Percentiles rank a stretch among this genome's conserved stretches.
phyloP scores from a whole-genome alignment of 2,329 filamentous ascomycete genomes.

The Trichoderma citrinoviride region DNA sequence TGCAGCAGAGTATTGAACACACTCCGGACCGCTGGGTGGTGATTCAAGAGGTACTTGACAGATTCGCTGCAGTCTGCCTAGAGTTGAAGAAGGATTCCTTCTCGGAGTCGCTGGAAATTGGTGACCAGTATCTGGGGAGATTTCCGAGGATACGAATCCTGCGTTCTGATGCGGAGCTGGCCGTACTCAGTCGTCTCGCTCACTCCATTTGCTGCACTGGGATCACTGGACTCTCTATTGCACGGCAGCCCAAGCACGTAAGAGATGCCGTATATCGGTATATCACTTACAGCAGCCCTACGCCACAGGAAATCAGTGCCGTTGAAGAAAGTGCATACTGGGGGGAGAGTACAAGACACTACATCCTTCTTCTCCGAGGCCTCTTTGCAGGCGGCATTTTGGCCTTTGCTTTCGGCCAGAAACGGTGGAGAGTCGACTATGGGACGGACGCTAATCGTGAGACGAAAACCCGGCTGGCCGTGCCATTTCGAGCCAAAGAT shows the following conservation, averaged over 20 bases:
- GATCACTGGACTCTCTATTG: constrained; percentile 41
- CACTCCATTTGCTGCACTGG: constrained; percentile 44
- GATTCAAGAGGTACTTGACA: constrained; percentile 51
- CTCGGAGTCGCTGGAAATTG: constrained; percentile 42
- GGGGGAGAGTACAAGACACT: constrained; percentile 22
- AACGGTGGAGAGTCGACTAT: constrained; percentile 65
- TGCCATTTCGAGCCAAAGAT: constrained; percentile 61
- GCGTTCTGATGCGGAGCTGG: constrained; percentile 29
- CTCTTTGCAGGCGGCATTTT: constrained; percentile 57
- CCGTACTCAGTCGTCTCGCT: constrained; percentile 37
- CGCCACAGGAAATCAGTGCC: constrained; percentile 38
- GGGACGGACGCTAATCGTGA: constrained; percentile 48
- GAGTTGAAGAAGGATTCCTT: constrained; percentile 28
- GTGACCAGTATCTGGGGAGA: constrained; percentile 30
- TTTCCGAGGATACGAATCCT: constrained; percentile 54
- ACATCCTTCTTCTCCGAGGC: constrained; percentile 51
- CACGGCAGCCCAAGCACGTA: constrained; percentile 33
- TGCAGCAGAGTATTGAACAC: constrained; percentile 49
- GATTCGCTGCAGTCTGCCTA: constrained; percentile 36
- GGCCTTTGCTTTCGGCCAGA: constrained; percentile 50
- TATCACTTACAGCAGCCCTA: constrained; percentile 31
- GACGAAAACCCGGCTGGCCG: constrained; percentile 48
- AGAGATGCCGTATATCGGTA: constrained; percentile 29
- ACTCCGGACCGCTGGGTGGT: constrained; percentile 44
- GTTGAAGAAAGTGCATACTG: constrained; percentile 29